A percentile compares a stretch with the other conserved stretches of the same genome.
phyloP scores from a whole-genome alignment of 495 filamentous ascomycete genomes.

The Peziza echinospora region DNA sequence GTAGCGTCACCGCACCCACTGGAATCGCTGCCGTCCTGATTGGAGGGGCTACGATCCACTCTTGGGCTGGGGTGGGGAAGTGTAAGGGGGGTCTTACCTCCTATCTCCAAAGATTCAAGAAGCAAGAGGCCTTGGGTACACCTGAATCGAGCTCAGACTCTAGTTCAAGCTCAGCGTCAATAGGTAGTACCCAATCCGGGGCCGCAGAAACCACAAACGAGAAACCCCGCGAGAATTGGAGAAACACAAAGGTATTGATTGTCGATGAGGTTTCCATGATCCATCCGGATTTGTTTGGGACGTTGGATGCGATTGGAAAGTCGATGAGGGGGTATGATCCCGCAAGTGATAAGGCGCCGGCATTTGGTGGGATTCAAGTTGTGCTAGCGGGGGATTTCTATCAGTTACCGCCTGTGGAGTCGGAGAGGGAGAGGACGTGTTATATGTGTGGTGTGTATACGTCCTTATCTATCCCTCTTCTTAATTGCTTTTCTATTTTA shows the following conservation, averaged over 20 bases:
- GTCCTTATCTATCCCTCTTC: too few species aligned
- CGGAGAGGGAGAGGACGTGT: slow-evolving; percentile 11
- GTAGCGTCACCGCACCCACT: slow-evolving; percentile 16
- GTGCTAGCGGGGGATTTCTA: slow-evolving; percentile 19
- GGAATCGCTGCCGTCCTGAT: slow-evolving; percentile 13
- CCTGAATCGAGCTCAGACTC: slow-evolving; percentile 1
- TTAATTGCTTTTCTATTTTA: too few species aligned
- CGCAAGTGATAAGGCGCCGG: neutral
- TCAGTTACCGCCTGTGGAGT: slow-evolving; percentile 17
- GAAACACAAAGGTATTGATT: slow-evolving; percentile 10
- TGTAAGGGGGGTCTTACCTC: slow-evolving; percentile 6
- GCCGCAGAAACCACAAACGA: too few species aligned
- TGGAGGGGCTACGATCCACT: slow-evolving; percentile 14
- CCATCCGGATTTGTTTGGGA: slow-evolving; percentile 14
- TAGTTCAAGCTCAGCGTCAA: too few species aligned
- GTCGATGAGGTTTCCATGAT: slow-evolving; percentile 21
- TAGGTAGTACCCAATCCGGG: too few species aligned
- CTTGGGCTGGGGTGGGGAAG: slow-evolving; percentile 13
- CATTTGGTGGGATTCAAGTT: slow-evolving; percentile 11
- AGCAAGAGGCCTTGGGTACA: neutral
- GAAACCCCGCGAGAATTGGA: too few species aligned
- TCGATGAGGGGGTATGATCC: neutral
- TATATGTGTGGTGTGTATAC: slow-evolving; percentile 12
- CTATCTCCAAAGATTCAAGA: slow-evolving; percentile 3
- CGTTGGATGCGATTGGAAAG: slow-evolving; percentile 9